Conservation (phyloP, 345 rosid genomes). For the Boechera retrofracta region DNA sequence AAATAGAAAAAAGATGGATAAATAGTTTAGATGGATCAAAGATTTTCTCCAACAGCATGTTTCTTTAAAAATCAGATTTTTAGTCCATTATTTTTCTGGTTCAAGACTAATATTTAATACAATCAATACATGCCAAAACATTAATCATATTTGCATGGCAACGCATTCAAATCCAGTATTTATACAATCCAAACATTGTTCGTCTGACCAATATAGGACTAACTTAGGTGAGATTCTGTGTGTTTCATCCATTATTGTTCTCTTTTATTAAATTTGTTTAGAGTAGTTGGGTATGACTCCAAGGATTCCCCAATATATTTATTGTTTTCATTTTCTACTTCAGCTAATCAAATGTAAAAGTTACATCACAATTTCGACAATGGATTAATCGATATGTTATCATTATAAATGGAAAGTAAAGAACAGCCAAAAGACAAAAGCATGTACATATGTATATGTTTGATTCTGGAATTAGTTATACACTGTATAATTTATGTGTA, state of each 20-base stretch:
- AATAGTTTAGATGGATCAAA: no score
- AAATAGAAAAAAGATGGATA: no score
- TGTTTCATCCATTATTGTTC: neutral
- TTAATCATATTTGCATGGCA: neutral
- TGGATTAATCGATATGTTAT: conserved; percentile 2
- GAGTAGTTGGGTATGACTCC: conserved; percentile 23
- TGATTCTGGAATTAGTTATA: neutral
- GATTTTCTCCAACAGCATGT: no score
- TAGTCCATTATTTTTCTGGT: neutral
- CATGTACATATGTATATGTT: conserved; percentile 15
- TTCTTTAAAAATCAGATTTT: neutral
- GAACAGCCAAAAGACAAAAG: conserved; percentile 38
- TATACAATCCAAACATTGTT: neutral
- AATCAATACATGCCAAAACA: neutral
- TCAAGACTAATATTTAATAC: neutral
- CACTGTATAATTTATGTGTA: neutral
- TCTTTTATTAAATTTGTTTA: neutral
- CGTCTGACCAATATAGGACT: conserved; percentile 7
- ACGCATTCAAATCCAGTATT: neutral
- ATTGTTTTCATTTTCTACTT: neutral
- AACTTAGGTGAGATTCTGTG: conserved; percentile 14
- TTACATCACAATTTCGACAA: conserved; percentile 12
- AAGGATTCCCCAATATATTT: neutral
- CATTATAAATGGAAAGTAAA: conserved; percentile 27
- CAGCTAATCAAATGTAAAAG: conserved; percentile 24